Evolutionary conservation across 805 yeast species (phyloP).

Genomic region (Saccharomycopsis olivae): DNA sequence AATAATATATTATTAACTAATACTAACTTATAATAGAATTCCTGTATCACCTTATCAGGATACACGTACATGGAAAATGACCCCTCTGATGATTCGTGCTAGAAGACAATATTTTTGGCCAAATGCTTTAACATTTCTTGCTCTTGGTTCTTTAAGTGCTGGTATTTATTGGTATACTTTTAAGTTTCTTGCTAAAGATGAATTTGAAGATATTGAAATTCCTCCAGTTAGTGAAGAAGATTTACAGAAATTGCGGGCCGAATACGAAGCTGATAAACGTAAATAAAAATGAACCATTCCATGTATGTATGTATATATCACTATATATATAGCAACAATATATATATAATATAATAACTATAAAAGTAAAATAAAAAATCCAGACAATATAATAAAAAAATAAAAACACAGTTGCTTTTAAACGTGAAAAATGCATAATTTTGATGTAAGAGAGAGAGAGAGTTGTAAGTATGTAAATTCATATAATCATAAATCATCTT

Average conservation of each 20-base stretch:
- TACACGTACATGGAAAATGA: conserved; percentile 70
- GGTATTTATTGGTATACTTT: conserved; percentile 60
- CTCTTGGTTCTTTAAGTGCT: conserved; percentile 52
- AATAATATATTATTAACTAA: not conserved
- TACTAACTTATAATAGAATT: conserved; percentile 4
- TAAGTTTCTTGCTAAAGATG: conserved; percentile 60
- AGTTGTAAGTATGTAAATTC: no score
- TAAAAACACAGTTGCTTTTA: no score
- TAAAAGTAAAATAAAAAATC: no score
- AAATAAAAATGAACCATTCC: no score
- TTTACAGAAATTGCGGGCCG: conserved; percentile 58
- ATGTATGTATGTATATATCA: no score
- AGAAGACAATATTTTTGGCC: conserved; percentile 77
- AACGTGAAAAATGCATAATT: no score
- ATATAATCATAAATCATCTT: no score
- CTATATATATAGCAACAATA: no score
- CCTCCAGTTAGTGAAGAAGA: conserved; percentile 84
- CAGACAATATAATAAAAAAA: no score
- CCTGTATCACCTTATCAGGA: conserved; percentile 40
- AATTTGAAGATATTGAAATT: conserved; percentile 83
- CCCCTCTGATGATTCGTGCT: conserved; percentile 88
- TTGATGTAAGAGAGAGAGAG: no score
- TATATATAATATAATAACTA: no score
- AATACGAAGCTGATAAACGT: conserved; percentile 51
- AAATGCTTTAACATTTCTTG: conserved; percentile 53